Evolutionary conservation across 2,329 filamentous ascomycete genomes (phyloP).

Genomic region (Cercospora sesami): DNA sequence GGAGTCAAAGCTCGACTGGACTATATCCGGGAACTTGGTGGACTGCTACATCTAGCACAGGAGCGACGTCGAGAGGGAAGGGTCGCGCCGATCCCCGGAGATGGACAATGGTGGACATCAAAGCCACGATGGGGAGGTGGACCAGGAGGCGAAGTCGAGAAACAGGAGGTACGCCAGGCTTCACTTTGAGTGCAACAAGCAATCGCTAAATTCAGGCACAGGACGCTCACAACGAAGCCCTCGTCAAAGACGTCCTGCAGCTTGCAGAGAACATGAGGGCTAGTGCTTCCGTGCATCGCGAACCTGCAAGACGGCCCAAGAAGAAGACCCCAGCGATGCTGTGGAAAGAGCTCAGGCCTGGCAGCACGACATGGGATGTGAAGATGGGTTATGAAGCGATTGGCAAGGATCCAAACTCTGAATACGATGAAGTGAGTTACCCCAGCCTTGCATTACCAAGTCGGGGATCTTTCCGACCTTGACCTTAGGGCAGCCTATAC

Average conservation of each 20-base stretch:
- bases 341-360: conserved; percentile 55
- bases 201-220: conserved; percentile 22
- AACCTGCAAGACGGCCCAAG: conserved; percentile 21
- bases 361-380: conserved; percentile 57
- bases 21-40: conserved; percentile 58
- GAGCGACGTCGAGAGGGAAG: conserved; percentile 59
- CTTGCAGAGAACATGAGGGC: conserved; percentile 23
- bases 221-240: conserved; percentile 40
- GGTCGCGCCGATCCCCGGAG: conserved; percentile 51
- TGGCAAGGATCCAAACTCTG: conserved; percentile 48
- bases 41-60: conserved; percentile 59
- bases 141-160: conserved; percentile 47
- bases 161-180: conserved; percentile 6
- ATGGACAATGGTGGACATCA: conserved; percentile 62
- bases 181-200: conserved; percentile 6
- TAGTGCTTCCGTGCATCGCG: conserved; percentile 11
- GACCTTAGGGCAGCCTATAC: neutral
- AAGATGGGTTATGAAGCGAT: conserved; percentile 58
- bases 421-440: conserved; percentile 50
- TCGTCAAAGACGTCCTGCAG: conserved; percentile 29
- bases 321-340: conserved; percentile 51
- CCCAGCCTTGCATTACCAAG: neutral
- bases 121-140: conserved; percentile 59
- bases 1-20: conserved; percentile 48
- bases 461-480: neutral